These are phyloP conservation scores for Rhododendron williamsianum DNA, from an alignment of 148 eudicot genomes.

Conservation along the genomic window DNA sequence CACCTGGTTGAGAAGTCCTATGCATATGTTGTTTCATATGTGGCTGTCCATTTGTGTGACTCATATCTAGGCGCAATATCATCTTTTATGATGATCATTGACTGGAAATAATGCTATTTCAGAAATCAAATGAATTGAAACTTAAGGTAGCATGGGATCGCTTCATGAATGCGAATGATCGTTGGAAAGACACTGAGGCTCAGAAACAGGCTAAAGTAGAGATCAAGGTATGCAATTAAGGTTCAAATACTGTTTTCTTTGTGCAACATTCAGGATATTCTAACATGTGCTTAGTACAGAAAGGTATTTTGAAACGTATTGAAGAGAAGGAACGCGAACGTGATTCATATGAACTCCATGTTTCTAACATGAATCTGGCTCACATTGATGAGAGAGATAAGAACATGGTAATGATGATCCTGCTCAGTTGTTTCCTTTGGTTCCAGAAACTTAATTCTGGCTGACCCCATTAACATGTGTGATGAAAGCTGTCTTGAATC, in stretches of 20 bases:
- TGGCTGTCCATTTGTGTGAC: neutral
- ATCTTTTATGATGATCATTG: slow-evolving; percentile 12
- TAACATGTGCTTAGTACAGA: slow-evolving; percentile 32
- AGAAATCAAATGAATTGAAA: slow-evolving; percentile 49
- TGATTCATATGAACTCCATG: slow-evolving; percentile 42
- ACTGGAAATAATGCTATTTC: slow-evolving; percentile 18
- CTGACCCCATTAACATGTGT: neutral
- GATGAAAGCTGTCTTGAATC: neutral
- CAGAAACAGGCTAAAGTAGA: slow-evolving; percentile 50
- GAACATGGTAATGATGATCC: slow-evolving; percentile 38
- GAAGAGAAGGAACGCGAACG: slow-evolving; percentile 55
- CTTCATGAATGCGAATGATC: slow-evolving; percentile 48
- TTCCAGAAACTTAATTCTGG: slow-evolving; percentile 2
- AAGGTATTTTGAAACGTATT: slow-evolving; percentile 36
- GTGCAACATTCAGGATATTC: neutral
- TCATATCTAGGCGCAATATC: neutral
- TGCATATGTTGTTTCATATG: neutral
- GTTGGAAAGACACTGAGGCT: slow-evolving; percentile 55
- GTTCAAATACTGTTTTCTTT: slow-evolving; percentile 1
- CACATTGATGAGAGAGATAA: slow-evolving; percentile 66
- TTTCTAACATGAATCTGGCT: slow-evolving; percentile 44
- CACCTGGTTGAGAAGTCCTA: neutral
- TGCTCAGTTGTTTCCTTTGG: slow-evolving; percentile 3
- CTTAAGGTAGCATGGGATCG: slow-evolving; percentile 38
- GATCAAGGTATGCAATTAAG: slow-evolving; percentile 43